phyloP scores from a whole-genome alignment of 768 basidiomycete genomes.

The Russula sp. region DNA sequence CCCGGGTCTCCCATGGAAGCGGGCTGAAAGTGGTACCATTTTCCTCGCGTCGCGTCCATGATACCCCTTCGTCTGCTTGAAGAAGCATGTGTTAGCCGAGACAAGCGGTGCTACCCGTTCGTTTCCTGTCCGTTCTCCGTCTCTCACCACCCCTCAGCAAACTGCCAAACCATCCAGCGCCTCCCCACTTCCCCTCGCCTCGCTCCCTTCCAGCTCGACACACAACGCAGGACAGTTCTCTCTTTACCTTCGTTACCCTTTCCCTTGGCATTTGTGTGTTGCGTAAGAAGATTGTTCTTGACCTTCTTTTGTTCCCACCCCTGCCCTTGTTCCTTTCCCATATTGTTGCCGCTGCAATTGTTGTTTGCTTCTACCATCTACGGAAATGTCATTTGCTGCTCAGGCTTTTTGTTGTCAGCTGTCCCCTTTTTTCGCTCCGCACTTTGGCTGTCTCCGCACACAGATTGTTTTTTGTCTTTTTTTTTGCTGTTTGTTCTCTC shows the following conservation, averaged over 20 bases:
- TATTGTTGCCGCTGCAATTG: constrained; percentile 12
- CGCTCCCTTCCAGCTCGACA: neutral
- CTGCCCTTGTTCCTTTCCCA: neutral
- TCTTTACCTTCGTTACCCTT: neutral
- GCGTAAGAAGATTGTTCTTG: constrained; percentile 11
- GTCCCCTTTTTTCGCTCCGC: constrained; percentile 2
- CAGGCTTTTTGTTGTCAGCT: neutral
- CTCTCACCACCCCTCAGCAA: neutral
- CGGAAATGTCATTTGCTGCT: constrained; percentile 10
- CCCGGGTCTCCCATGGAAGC: constrained; percentile 14
- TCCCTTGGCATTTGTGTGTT: neutral
- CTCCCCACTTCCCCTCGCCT: neutral
- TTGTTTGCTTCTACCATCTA: constrained; percentile 13
- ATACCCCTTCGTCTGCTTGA: constrained; percentile 7
- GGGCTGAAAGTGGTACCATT: neutral
- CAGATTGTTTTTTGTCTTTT: neutral
- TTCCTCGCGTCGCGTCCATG: neutral
- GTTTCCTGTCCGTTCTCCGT: neutral
- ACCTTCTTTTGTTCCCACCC: neutral
- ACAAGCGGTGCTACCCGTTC: neutral
- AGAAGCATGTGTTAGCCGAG: constrained; percentile 6
- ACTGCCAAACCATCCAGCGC: neutral
- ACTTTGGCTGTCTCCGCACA: constrained; percentile 8
- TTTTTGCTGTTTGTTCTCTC: neutral
- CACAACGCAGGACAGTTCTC: constrained; percentile 16